Base-by-base conservation (phyloP, 106 monocot species). In the Dendrobium chrysotoxum region DNA sequence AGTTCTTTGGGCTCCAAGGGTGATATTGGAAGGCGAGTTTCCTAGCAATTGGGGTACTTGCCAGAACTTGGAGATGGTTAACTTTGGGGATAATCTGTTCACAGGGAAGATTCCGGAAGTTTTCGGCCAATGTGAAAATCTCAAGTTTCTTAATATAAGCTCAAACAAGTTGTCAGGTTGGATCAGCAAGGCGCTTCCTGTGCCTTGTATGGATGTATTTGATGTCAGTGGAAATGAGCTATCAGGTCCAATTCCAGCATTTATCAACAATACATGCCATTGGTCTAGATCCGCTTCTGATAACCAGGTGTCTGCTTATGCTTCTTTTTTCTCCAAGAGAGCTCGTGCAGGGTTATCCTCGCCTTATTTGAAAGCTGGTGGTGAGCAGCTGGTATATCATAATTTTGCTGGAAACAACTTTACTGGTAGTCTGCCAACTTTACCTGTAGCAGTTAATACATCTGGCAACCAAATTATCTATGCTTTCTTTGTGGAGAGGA, bases 1-100 rank as follows among this genome's bases (percentile, higher is more conserved):
- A 82, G 64, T 96, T 20, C 82, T 96, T 18, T 96, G 96, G 96
- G 96, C 96, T 3, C 96, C 96, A 7, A 88, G 90, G 81, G 90
- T 88, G 21, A 87, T 80, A 10, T 44, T 93, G 40, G 88, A 93
- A 82, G 96, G 96, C 8, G 71, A 77, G 72, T 76, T 96, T 55
- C 92, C 92, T 5, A 78, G 82, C 28, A 86, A 86, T 75, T 96
- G 96, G 93, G 90, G 92, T 28, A 30, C 58, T 71, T 96, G 96
- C 23, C 47, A 86, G 78, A 90, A 76, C 84, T 88, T 96, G 81
- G 90, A 93, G 75, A 93, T 92, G 79, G 85, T 96, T 8, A 91
- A 96, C 77, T 77, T 96, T 53, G 93, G 88, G 5, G 80, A 87
- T 28, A 93, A 93, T 87, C 83, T 90, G 13, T 86, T 96, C 44